phyloP scores from a whole-genome alignment of 495 filamentous ascomycete species.

The Hypomontagnella submonticulosa region DNA sequence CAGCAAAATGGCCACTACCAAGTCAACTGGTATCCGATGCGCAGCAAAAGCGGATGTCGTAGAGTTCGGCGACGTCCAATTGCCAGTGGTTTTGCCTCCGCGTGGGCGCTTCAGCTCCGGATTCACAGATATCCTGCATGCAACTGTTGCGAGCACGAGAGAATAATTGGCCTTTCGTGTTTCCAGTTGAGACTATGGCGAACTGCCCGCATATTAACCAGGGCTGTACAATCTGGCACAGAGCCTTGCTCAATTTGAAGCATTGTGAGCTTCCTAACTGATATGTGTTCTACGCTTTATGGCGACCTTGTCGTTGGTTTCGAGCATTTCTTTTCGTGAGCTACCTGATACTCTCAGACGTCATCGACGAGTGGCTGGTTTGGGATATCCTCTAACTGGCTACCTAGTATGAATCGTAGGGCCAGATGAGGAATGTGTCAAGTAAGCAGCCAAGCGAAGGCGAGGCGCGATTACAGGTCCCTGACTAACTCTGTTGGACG shows the following conservation, averaged over 20 bases:
- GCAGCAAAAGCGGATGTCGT: not conserved
- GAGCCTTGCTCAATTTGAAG: not conserved
- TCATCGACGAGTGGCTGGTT: conserved; percentile 5
- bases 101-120: conserved; percentile 30
- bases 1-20: not conserved
- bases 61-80: conserved; percentile 13
- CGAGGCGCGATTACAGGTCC: conserved; percentile 27
- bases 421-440: conserved; percentile 39
- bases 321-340: not conserved
- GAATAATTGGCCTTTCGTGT: not conserved
- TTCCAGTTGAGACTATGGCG: not conserved
- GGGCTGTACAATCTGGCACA: not conserved
- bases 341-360: not conserved
- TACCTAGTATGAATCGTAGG: conserved; percentile 12
- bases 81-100: conserved; percentile 10
- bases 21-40: not conserved
- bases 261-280: not conserved
- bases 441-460: conserved; percentile 37
- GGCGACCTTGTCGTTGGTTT: too few relatives aligned
- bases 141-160: conserved; percentile 11
- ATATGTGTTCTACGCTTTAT: not conserved
- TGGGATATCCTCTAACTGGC: not conserved
- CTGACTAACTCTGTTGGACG: conserved; percentile 19
- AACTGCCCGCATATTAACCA: not conserved
- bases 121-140: conserved; percentile 6